Evolutionary conservation across 2,329 filamentous ascomycete genomes (phyloP), one percentile per base, ranked within the genome.

Genomic region (Botrytis paeoniae): DNA sequence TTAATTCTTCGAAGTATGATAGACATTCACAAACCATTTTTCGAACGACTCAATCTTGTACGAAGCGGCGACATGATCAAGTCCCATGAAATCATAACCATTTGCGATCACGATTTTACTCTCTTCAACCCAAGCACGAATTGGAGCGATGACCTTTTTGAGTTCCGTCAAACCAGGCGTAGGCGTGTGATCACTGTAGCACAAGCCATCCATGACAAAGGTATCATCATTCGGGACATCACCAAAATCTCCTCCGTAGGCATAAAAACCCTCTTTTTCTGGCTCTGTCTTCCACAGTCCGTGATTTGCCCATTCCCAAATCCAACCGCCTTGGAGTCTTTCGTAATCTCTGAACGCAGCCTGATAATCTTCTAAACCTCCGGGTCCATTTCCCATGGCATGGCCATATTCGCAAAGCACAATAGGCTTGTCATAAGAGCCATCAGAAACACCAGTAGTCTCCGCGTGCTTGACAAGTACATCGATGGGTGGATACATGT

Each of bases 371-470:
- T 91, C 86, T 18, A 93, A 84, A 48, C 87, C 88, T 1, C 92
- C 91, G 0, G 92, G 92, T 0, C 91, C 91, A 77, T 93, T 93
- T 9, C 92, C 92, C 91, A 93, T 93, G 1, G 92, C 90, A 77
- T 89, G 87, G 0, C 81, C 86, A 74, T 87, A 89, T 75, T 89
- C 87, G 77, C 86, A 88, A 4, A 88, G 84, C 1, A 92, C 82
- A 1, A 92, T 81, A 0, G 89, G 89, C 81, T 92, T 89, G 5
- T 77, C 66, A 63, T 75, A 77, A 10, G 71, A 32, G 10, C 84
- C 85, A 65, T 85, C 82, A 74, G 85, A 81, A 54, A 85, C 83
- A 1, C 84, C 85, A 32, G 84, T 83, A 4, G 83, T 84, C 37
- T 82, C 75, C 4, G 74, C 74, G 43, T 77, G 73, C 32, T 77